Evolutionary conservation across 73 alveolate genomes (phyloP).

Genomic region (Uronychia setigera): DNA sequence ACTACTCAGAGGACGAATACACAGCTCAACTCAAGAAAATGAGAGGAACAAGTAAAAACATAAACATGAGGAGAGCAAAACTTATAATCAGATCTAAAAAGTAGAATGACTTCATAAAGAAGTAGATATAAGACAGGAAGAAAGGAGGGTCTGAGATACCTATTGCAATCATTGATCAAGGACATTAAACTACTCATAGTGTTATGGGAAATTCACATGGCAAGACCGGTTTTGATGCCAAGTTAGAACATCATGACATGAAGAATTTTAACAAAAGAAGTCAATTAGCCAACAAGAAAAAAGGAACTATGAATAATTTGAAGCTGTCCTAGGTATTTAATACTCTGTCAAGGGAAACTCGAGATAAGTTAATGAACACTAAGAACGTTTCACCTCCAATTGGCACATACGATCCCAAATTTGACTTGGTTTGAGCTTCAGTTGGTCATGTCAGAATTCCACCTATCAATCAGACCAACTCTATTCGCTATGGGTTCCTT

Average conservation of each 20-base stretch:
- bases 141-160: too few species aligned
- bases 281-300: too few species aligned
- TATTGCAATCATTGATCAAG: too few species aligned
- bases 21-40: not conserved
- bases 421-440: not conserved
- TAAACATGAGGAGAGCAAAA: not conserved
- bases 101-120: not conserved
- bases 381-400: not conserved
- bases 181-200: too few species aligned
- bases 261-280: too few species aligned
- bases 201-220: too few species aligned
- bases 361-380: not conserved
- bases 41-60: not conserved
- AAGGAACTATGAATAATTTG: too few species aligned
- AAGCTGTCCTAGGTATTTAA: not conserved
- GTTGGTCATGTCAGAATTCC: not conserved
- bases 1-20: not conserved
- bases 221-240: too few species aligned
- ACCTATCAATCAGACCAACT: not conserved
- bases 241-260: too few species aligned
- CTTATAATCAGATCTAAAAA: not conserved
- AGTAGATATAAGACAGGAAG: too few species aligned
- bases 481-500: not conserved
- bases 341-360: not conserved
- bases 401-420: not conserved